Evolutionary conservation across 164 flowering plant species (phyloP), one percentile per base, ranked within the genome.

Genomic region (Dillenia turbinata): DNA sequence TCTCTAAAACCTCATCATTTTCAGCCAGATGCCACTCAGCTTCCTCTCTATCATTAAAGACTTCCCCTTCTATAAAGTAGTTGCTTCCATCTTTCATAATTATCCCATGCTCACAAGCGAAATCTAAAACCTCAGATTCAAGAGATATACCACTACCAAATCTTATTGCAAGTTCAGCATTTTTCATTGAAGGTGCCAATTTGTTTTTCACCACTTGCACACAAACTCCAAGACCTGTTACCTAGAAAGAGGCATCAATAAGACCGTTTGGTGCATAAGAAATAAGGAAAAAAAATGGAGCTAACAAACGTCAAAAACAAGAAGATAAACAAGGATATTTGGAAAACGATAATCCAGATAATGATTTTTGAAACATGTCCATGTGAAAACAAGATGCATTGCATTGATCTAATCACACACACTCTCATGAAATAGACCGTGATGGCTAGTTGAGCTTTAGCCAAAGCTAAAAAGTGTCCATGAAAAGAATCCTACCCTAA

Each of bases 141-240:
- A 65, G 46, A 61, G 68, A 52, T 70, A 92, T 67, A 44, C 98
- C 98, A 64, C 71, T 79, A 45, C 95, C 93, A 71, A 85, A 92
- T 11, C 55, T 56, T 64, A 92, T 78, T 14, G 66, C 83, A 63
- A 92, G 61, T 9, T 88, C 91, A 44, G 85, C 92, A 57, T 75
- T 82, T 60, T 78, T 79, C 83, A 70, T 78, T 49, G 86, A 77
- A 24, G 87, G 87, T 51, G 90, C 82, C 69, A 92, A 66, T 68
- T 88, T 92, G 53, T 89, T 89, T 74, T 89, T 92, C 65, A 84
- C 80, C 52, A 92, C 90, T 79, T 92, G 76, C 43, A 81, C 88
- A 51, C 79, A 69, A 57, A 89, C 68, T 50, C 70, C 75, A 54
- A 89, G 79, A 49, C 96, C 96, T 26, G 78, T 81, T 58, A 76